Base-by-base conservation (phyloP, 1,284 basidiomycete species). In the Vanrija sp. region DNA sequence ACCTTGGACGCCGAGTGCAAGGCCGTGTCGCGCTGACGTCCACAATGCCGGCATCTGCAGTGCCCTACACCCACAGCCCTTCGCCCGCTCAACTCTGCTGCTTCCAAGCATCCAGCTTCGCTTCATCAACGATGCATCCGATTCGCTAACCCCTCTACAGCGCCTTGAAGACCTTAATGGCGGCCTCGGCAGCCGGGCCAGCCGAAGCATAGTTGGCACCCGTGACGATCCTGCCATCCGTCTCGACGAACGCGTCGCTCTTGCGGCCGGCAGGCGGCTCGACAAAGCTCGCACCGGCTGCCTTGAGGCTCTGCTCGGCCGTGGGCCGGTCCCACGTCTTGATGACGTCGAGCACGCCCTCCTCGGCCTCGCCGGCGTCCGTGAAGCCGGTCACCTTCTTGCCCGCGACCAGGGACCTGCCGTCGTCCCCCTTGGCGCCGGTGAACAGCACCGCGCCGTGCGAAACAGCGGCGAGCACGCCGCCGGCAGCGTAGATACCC, bases 331-430 rank as follows among this genome's bases (percentile, higher is more conserved):
- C 40, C 62, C 62, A 64, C 25, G 46, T 49, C 48, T 61, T 48
- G 34, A 64, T 58, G 16, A 51, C 56, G 45, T 52, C 49, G 26
- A 62, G 46, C 15, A 61, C 49, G 6, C 57, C 57, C 46, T 54
- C 53, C 51, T 57, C 55, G 48, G 51, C 57, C 46, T 64, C 62
- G 26, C 57, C 62, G 45, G 45, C 39, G 7, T 52, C 57, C 3
- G 62, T 61, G 47, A 64, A 64, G 29, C 60, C 60, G 0, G 62
- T 64, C 8, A 64, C 57, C 3, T 48, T 52, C n/a, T 42, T 46
- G 38, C 60, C 60, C 42, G 51, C 51, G 51, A 60, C 55, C 47
- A 64, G 51, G 5, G 55, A 52, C 39, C 6, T 9, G 16, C 55
- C 55, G 3, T 38, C 55, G 3, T 38, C 12, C 6, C 8, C 44